Conservation (phyloP, 148 eudicot genomes). For the Nyssa sinensis region DNA sequence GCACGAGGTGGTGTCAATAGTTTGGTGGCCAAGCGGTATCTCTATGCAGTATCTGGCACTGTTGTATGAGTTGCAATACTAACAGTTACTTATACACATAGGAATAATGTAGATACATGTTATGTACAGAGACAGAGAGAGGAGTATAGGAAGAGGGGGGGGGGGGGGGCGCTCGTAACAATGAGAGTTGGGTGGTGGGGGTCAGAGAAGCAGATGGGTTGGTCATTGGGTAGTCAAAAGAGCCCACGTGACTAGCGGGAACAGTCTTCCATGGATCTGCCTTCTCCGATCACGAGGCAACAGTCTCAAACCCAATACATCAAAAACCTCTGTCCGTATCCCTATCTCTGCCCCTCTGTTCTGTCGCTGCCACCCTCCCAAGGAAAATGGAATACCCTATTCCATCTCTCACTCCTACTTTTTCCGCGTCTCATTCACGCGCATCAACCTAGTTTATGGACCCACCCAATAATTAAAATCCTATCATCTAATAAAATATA, state of each 20-base stretch:
- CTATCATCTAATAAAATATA: too few relatives aligned
- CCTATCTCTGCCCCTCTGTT: conserved; percentile 22
- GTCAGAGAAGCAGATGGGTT: background rate
- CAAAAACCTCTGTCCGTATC: conserved; percentile 24
- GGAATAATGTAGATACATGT: too few relatives aligned
- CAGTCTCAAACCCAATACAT: conserved; percentile 18
- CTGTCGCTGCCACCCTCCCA: conserved; percentile 33
- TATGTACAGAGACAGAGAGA: background rate
- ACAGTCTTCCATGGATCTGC: conserved; percentile 93
- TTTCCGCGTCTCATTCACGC: background rate
- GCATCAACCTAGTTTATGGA: background rate
- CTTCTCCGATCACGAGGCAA: conserved; percentile 96
- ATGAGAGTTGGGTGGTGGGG: conserved; percentile 12
- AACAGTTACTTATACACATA: too few relatives aligned
- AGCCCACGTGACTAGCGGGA: conserved; percentile 78
- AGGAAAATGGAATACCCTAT: conserved; percentile 31
- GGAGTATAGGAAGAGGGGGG: background rate
- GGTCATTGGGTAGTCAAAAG: conserved; percentile 55
- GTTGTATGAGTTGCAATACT: too few relatives aligned
- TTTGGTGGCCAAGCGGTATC: background rate
- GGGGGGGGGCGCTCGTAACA: conserved; percentile 2
- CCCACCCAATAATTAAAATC: too few relatives aligned
- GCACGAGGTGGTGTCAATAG: background rate
- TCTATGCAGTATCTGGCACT: background rate
- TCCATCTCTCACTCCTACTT: background rate